Evolutionary conservation across 352 stramenopile species (phyloP), one percentile per base, ranked within the genome.

Genomic region (Pythium phragmitis): DNA sequence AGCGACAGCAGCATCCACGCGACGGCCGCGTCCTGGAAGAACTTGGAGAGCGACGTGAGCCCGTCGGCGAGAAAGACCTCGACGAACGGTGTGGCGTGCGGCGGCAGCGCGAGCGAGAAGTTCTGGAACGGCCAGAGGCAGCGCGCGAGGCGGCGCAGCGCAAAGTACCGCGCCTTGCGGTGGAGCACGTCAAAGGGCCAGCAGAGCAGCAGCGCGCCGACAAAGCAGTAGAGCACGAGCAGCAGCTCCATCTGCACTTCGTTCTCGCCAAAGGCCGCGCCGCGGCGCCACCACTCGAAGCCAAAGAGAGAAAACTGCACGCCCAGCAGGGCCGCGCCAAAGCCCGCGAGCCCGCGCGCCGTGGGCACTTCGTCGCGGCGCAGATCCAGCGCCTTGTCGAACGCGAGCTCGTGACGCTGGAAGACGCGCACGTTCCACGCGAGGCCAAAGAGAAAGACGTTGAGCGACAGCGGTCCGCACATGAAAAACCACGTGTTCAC

Each of bases 31-130:
- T 94, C 85, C 57, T 91, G 80, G 42, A 91, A 82, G 48, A 91
- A 90, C 75, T 94, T 94, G 68, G 85, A 94, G 61, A 92, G 68
- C 59, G 80, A 91, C 65, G 85, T 94, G 65, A 94, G 74, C 12
- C 80, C 85, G 57, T 92, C 85, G 30, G 85, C 85, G 19, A 94
- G 71, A 57, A 92, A 92, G 11, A 94, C 85, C 45, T 94, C 82
- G 48, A 88, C 67, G 46, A 94, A 94, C 1, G 81, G 81, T 60
- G 82, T 92, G 17, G 79, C 62, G 47, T 82, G 68, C 6, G 73
- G 57, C 34, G 79, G 78, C 23, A 91, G 48, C 37, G 75, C 67
- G 30, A 89, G 69, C 12, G 77, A 83, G 9, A 81, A 82, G 48
- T 82, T 52, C 72, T 88, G 79, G 60, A 91, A 89, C 17, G 81